Evolutionary conservation across 2,329 filamentous ascomycete genomes (phyloP).

Genomic region (Penicillium sp.): DNA sequence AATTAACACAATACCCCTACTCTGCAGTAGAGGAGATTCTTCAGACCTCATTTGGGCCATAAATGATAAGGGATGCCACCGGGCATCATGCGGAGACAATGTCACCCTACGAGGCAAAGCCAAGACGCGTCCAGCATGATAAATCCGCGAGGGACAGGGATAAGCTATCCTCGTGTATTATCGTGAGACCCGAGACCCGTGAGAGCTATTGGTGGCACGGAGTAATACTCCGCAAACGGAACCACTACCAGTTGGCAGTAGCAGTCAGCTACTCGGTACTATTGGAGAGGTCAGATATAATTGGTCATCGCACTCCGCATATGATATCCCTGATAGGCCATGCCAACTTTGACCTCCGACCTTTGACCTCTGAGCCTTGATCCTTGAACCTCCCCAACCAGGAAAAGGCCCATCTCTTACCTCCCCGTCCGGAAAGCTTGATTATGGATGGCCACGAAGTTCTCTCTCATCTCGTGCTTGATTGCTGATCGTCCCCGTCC

Average conservation of each 20-base stretch:
- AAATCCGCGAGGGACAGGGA: background rate
- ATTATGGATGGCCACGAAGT: background rate
- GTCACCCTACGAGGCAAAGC: slow-evolving; percentile 2
- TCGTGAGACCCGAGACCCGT: background rate
- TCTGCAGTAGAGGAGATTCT: background rate
- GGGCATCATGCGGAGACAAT: background rate
- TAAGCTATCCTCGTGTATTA: background rate
- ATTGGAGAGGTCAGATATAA: background rate
- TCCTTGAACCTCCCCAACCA: background rate
- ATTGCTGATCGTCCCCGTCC: background rate
- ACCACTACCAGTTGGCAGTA: no score
- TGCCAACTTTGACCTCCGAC: background rate
- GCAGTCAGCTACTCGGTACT: no score
- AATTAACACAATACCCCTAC: background rate
- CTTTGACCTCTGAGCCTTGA: no score
- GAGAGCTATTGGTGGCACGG: background rate
- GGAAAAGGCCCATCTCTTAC: background rate
- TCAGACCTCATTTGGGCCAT: background rate
- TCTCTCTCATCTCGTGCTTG: background rate
- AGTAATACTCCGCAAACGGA: background rate
- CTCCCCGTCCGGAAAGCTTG: background rate
- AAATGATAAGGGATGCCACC: background rate
- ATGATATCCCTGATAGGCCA: background rate
- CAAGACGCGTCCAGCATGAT: background rate
- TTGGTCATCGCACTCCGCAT: background rate